Evolutionary conservation across 108 stramenopile genomes (phyloP).

Genomic region (Seminavis robusta): DNA sequence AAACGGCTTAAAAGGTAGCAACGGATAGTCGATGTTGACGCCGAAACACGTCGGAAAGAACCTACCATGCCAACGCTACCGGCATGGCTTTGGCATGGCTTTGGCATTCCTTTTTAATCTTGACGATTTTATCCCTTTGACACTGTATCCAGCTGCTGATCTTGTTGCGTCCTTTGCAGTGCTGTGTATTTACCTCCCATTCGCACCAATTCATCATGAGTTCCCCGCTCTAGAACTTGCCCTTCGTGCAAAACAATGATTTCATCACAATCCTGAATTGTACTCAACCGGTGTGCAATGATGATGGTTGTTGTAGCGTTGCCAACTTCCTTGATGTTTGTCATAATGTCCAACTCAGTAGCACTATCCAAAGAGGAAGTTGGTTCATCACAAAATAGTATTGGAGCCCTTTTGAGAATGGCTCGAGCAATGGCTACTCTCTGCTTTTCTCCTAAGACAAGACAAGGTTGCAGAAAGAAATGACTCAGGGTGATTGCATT

Average conservation of each 20-base stretch:
- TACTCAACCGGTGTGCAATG: slow-evolving; percentile 88
- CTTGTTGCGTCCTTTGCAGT: slow-evolving; percentile 43
- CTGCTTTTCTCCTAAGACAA: no score
- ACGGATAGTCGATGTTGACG: no score
- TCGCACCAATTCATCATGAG: slow-evolving; percentile 70
- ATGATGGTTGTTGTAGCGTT: slow-evolving; percentile 72
- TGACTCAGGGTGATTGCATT: no score
- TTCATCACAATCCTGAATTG: slow-evolving; percentile 85
- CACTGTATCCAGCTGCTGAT: slow-evolving; percentile 6
- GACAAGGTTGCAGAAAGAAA: no score
- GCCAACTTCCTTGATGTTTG: slow-evolving; percentile 79
- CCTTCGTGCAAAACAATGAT: slow-evolving; percentile 87
- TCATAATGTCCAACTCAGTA: slow-evolving; percentile 93
- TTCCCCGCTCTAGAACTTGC: slow-evolving; percentile 75
- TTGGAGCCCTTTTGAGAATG: slow-evolving; percentile 77
- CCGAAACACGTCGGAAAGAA: no score
- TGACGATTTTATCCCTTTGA: no score
- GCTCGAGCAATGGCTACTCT: slow-evolving; percentile 94
- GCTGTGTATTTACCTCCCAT: slow-evolving; percentile 50
- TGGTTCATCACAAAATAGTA: slow-evolving; percentile 86
- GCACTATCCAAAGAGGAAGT: slow-evolving; percentile 88
- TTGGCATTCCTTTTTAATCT: no score
- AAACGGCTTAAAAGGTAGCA: no score
- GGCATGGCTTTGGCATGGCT: no score
- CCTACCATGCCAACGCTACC: no score